Evolutionary conservation across 352 stramenopile species (phyloP).

Genomic region (Pythium aphanidermatum): DNA sequence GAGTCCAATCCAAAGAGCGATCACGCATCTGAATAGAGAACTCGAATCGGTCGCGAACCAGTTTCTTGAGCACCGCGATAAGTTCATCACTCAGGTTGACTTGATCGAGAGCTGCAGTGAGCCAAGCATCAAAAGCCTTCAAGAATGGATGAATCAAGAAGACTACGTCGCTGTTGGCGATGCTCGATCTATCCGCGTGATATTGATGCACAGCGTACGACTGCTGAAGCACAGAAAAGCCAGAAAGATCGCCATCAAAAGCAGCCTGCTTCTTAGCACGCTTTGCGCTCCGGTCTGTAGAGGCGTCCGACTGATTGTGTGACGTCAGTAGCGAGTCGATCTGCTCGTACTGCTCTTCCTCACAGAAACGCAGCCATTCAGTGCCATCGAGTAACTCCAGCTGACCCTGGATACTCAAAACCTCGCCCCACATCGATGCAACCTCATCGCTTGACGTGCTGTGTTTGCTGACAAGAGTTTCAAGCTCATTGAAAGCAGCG

Average conservation of each 20-base stretch:
- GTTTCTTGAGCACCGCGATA: conserved; percentile 27
- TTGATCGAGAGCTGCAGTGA: conserved; percentile 1
- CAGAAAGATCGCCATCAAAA: conserved; percentile 30
- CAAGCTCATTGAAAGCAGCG: conserved; percentile 30
- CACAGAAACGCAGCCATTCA: conserved; percentile 67
- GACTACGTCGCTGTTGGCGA: conserved; percentile 60
- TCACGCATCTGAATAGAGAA: conserved; percentile 71
- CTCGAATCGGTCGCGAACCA: conserved; percentile 61
- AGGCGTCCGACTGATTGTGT: background rate
- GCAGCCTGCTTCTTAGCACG: conserved; percentile 16
- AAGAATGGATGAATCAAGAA: conserved; percentile 72
- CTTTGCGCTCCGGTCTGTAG: conserved; percentile 15
- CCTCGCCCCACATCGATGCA: conserved; percentile 29
- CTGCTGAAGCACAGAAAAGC: conserved; percentile 68
- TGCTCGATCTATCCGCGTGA: conserved; percentile 58
- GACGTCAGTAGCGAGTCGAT: conserved; percentile 36
- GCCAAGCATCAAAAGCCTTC: conserved; percentile 39
- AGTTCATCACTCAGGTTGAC: conserved; percentile 18
- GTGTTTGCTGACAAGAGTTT: conserved; percentile 16
- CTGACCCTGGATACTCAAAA: conserved; percentile 32
- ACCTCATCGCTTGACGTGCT: conserved; percentile 19
- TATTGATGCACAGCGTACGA: conserved; percentile 79
- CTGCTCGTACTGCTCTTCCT: conserved; percentile 53
- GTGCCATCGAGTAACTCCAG: conserved; percentile 52
- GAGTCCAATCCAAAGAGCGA: conserved; percentile 58